Evolutionary conservation across 2,329 filamentous ascomycete species (phyloP).

Genomic region (Pseudocercospora eumusae): DNA sequence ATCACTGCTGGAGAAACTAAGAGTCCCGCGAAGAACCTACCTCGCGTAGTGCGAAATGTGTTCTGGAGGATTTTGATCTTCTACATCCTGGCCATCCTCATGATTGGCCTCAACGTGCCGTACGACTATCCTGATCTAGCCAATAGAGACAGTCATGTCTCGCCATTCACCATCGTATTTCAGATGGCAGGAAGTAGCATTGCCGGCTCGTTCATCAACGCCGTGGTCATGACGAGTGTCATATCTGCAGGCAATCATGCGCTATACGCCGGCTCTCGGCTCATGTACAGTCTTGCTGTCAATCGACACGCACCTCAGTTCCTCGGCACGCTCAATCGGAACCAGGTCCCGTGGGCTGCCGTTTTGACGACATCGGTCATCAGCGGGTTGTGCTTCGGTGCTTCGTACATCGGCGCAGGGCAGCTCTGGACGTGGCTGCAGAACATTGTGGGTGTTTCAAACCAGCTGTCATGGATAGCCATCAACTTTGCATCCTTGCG

Average conservation of each 20-base stretch:
- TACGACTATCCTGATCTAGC: conserved; percentile 59
- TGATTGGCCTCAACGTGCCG: conserved; percentile 74
- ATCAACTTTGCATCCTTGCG: conserved; percentile 67
- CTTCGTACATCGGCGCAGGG: conserved; percentile 64
- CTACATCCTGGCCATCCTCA: conserved; percentile 71
- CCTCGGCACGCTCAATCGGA: conserved; percentile 52
- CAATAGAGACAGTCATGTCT: conserved; percentile 45
- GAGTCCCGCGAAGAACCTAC: conserved; percentile 60
- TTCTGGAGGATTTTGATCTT: conserved; percentile 81
- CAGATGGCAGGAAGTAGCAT: conserved; percentile 57
- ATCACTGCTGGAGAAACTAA: conserved; percentile 68
- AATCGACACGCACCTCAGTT: conserved; percentile 59
- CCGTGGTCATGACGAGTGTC: conserved; percentile 61
- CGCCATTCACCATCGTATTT: conserved; percentile 64
- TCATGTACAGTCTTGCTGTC: conserved; percentile 59
- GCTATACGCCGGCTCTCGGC: conserved; percentile 58
- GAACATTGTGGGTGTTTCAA: conserved; percentile 67
- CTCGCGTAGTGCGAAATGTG: conserved; percentile 66
- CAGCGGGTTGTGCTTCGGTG: conserved; percentile 59
- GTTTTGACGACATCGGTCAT: conserved; percentile 47
- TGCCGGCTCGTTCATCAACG: conserved; percentile 62
- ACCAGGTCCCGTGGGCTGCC: conserved; percentile 57
- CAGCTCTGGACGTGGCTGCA: conserved; percentile 68
- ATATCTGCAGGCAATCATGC: conserved; percentile 62
- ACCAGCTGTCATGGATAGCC: conserved; percentile 66